Evolutionary conservation across 805 yeast species (phyloP), one percentile per base, ranked within the genome.

Genomic region (Wickerhamomyces bisporus): DNA sequence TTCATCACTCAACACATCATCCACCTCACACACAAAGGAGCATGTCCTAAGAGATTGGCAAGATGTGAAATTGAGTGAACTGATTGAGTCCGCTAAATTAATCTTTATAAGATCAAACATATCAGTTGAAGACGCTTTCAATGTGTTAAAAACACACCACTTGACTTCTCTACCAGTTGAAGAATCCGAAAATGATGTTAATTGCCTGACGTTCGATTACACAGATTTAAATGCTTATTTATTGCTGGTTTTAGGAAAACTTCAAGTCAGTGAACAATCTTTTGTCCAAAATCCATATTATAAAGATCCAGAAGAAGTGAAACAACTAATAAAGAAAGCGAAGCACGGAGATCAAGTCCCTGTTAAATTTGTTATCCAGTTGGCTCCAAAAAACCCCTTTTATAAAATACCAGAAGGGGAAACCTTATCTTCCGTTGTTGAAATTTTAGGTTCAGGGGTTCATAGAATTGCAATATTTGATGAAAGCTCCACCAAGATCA

Each of bases 381-480:
- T 93, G 44, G 82, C 91, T 17, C 88, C 87, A 24, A 89, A 89
- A 57, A 91, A 87, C 53, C 95, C 95, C 3, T 87, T 89, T 55
- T 73, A 84, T 44, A 84, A 86, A 55, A 66, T 93, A 41, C 74
- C 78, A 31, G 88, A 86, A 50, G 55, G 68, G 14, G 88, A 82
- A 39, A 75, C 79, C 16, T 65, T 91, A 36, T 70, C 81, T 30
- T 72, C 77, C 5, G 96, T 86, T 3, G 84, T 86, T 50, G 94
- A 87, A 59, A 79, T 85, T 11, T 68, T 91, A 44, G 98, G 97
- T n/a, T 77, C 85, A 28, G 98, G 98, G 16, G 96, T 89, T 3
- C 98, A 93, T 64, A 73, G 98, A 56, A 77, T 91, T 16, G 96
- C 97, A 10, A 85, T 89, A 39, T 72, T 82, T 17, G 68, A 77